Evolutionary conservation across 2,329 filamentous ascomycete genomes (phyloP), one percentile per base, ranked within the genome.

Genomic region (Aspergillus calidoustus): DNA sequence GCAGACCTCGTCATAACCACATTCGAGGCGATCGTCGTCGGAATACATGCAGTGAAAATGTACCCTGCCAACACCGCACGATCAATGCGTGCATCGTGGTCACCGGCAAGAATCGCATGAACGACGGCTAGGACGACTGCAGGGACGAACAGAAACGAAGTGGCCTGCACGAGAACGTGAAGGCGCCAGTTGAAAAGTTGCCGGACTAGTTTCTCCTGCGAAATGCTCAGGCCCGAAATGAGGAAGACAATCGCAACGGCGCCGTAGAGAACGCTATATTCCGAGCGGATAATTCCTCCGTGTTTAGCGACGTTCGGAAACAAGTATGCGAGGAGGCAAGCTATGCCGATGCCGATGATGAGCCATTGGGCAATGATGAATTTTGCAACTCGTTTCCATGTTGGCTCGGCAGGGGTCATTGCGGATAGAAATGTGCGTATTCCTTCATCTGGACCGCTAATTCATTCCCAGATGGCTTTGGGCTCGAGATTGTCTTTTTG

Each of bases 21-120:
- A 72, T 91, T 91, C 50, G 87, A 90, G 7, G 87, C 85, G 68
- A 91, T 89, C 0, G 89, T 91, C 0, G 89, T 92, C 1, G 89
- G 89, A 4, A 90, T 85, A 69, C 86, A 89, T n/a, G 86, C 84
- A 1, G 87, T 82, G 44, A 89, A 85, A 3, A 91, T 82, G 72
- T 91, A 86, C 9, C 90, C 89, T 3, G 90, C 84, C 31, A 92
- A 77, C 46, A 92, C 81, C 60, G 87, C 86, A 0, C 85, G 80
- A 58, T 90, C 87, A 70, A 91, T 87, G 34, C 67, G 67, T 1
- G 63, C 70, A 23, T 82, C 83, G 1, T 72, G 65, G 25, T 76
- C 78, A 34, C 81, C 79, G 4, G 77, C 82, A 7, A 84, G 77
- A 55, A 83, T 82, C 1, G 84, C 76, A 51, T 84, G 84, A 17